Evolutionary conservation across 2,329 filamentous ascomycete species (phyloP), one percentile per base, ranked within the genome.

Genomic region (Sporothrix brasiliensis): DNA sequence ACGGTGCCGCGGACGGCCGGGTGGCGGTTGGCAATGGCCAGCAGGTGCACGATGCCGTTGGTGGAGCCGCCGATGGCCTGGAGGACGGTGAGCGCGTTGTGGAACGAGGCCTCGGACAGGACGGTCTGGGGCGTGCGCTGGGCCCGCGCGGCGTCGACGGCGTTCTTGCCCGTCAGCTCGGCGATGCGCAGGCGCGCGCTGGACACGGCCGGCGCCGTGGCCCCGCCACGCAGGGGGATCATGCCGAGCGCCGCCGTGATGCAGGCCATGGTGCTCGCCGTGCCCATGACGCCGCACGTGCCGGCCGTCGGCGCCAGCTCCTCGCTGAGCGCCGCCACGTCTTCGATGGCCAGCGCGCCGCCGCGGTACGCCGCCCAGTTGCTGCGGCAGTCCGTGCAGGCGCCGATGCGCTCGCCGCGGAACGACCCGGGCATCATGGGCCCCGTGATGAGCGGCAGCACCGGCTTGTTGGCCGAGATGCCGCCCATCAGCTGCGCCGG

Each of bases 221-320:
- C 92, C 0, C 91, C 92, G 6, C 88, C 88, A 4, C 63, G 63
- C 9, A 93, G 89, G 0, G 94, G 85, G 71, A 92, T 91, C 74
- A 96, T 83, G n/a, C 93, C 93, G 75, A 97, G 89, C 0, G 88
- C 92, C 72, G 93, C 92, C 27, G 94, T 91, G 19, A 92, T 87
- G 6, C 91, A 94, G 0, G 92, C 91, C 92, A 97, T 94, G 1
- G 92, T 96, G 76, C 93, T 94, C 7, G 93, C 93, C 0, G 93
- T 97, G 73, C 92, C 95, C 93, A 97, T 97, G 21, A 94, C 93
- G 61, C 92, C 92, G 74, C 93, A 97, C 0, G 92, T 93, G 41
- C 93, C 93, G 1, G 88, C 87, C 0, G 90, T 92, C 0, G 91
- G 90, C 0, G 90, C 90, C 9, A 93, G 81, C 75, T 92, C 90